phyloP scores from a whole-genome alignment of 2,329 filamentous ascomycete genomes.

The Sphaerulina vaccinii region DNA sequence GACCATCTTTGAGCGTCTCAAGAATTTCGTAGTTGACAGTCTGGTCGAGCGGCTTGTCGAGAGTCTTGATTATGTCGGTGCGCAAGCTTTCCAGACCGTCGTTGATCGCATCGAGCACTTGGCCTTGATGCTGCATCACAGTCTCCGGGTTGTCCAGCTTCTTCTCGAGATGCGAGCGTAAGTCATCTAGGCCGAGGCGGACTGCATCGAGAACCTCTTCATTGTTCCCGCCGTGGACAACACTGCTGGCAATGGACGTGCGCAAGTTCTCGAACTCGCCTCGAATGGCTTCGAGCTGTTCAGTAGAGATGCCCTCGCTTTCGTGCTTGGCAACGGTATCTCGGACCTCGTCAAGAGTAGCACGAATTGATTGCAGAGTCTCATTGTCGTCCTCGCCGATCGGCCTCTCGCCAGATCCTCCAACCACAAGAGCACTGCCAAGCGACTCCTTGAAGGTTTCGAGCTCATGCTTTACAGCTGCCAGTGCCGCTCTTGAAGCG shows the following conservation, averaged over 20 bases:
- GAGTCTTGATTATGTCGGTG: slow-evolving; percentile 69
- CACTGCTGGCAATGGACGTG: slow-evolving; percentile 41
- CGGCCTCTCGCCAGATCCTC: slow-evolving; percentile 20
- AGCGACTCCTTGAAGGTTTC: slow-evolving; percentile 46
- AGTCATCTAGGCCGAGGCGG: slow-evolving; percentile 51
- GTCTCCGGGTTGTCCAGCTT: slow-evolving; percentile 56
- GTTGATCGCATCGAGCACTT: slow-evolving; percentile 61
- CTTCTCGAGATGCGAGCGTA: slow-evolving; percentile 50
- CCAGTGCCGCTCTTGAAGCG: slow-evolving; percentile 43
- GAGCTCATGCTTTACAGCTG: slow-evolving; percentile 45
- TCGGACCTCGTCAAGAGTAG: slow-evolving; percentile 42
- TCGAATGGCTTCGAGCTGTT: slow-evolving; percentile 53
- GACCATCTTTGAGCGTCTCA: slow-evolving; percentile 78
- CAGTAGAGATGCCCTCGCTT: slow-evolving; percentile 43
- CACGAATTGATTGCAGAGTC: slow-evolving; percentile 29
- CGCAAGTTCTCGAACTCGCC: slow-evolving; percentile 52
- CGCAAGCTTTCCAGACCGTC: slow-evolving; percentile 74
- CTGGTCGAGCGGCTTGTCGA: slow-evolving; percentile 76
- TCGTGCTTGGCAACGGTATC: slow-evolving; percentile 32
- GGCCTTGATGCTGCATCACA: slow-evolving; percentile 52
- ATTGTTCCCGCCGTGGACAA: slow-evolving; percentile 44
- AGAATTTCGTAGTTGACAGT: slow-evolving; percentile 87
- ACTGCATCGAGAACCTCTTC: slow-evolving; percentile 52
- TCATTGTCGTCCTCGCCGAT: slow-evolving; percentile 19
- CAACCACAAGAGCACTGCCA: slow-evolving; percentile 43